Percentiles rank a stretch among this genome's conserved stretches.
phyloP scores from a whole-genome alignment of 345 rosid species.

The Hibiscus tridactylites region DNA sequence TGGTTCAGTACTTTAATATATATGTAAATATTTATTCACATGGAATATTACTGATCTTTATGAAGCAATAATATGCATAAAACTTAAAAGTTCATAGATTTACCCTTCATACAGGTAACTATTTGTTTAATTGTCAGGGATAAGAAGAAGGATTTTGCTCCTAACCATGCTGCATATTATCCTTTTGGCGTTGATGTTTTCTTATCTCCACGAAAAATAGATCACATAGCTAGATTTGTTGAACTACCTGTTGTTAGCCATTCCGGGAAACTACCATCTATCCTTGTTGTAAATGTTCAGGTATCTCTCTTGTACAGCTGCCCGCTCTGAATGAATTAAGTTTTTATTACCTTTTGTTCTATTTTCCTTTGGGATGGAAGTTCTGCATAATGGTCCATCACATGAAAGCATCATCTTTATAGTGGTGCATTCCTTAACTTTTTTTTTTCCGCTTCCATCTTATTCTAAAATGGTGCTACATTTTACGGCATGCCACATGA shows the following conservation, averaged over 20 bases:
- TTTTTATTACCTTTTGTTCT: neutral
- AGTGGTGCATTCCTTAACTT: neutral
- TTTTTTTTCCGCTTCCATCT: neutral
- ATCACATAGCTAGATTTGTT: slow-evolving; percentile 72
- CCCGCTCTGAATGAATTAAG: neutral
- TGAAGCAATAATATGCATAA: neutral
- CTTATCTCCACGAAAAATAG: slow-evolving; percentile 58
- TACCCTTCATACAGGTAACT: neutral
- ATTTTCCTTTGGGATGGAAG: neutral
- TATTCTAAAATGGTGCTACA: neutral
- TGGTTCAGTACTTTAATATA: neutral
- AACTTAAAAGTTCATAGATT: neutral
- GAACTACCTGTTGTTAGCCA: slow-evolving; percentile 53
- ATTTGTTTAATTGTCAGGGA: slow-evolving; percentile 48
- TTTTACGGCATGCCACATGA: neutral
- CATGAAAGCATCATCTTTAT: neutral
- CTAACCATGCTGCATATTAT: slow-evolving; percentile 72
- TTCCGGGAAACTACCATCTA: slow-evolving; percentile 53
- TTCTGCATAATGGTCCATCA: neutral
- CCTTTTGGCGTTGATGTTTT: slow-evolving; percentile 90
- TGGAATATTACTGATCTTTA: neutral
- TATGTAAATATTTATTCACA: neutral
- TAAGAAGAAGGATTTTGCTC: slow-evolving; percentile 77
- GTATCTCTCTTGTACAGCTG: slow-evolving; percentile 25
- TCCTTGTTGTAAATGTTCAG: slow-evolving; percentile 90